Conservation (phyloP, 768 basidiomycete species). For the Sporobolomyces roseus region DNA sequence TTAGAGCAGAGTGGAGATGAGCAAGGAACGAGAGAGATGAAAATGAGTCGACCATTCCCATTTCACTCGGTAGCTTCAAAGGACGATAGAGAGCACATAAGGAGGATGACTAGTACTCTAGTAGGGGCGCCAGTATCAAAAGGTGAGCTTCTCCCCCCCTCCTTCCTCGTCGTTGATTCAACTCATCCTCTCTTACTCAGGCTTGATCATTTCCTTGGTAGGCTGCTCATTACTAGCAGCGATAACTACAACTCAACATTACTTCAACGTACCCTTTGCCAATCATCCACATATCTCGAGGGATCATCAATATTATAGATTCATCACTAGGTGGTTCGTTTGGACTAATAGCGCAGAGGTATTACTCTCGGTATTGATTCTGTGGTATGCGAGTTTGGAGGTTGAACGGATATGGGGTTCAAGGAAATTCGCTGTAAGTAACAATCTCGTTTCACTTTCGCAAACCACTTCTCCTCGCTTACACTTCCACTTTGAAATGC, state of each 20-base stretch:
- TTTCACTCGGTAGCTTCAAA: neutral
- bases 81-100: no score
- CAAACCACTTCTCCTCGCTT: neutral
- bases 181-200: conserved; percentile 1
- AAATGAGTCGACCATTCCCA: neutral
- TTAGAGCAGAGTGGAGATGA: no score
- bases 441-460: neutral
- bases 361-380: conserved; percentile 66
- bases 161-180: neutral
- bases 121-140: conserved; percentile 37
- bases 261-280: conserved; percentile 27
- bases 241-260: conserved; percentile 18
- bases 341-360: conserved; percentile 83
- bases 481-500: neutral
- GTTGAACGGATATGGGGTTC: conserved; percentile 84
- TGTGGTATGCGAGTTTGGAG: conserved; percentile 66
- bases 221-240: conserved; percentile 17
- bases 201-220: neutral
- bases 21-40: conserved; percentile 6
- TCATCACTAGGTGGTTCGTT: conserved; percentile 66
- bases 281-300: conserved; percentile 34
- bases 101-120: conserved; percentile 13
- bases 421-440: conserved; percentile 65
- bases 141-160: conserved; percentile 10
- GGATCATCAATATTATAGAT: conserved; percentile 72